Evolutionary conservation across 768 basidiomycete genomes (phyloP).

Genomic region (Suillus subalutaceus): DNA sequence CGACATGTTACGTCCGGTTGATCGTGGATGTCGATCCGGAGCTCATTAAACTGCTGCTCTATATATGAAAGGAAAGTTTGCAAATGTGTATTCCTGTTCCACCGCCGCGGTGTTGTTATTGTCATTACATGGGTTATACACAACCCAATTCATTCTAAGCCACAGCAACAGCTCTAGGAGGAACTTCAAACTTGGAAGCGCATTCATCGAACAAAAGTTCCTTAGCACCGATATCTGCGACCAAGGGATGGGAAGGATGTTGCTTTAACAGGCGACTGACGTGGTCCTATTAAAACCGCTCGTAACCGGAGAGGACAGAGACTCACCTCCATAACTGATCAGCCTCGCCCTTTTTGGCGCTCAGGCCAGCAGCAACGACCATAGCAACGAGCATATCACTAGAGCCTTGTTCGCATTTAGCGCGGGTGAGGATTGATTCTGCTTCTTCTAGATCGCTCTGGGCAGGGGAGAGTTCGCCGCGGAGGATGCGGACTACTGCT

Average conservation of each 20-base stretch:
- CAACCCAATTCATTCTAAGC: slow-evolving; percentile 3
- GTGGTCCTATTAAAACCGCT: slow-evolving; percentile 13
- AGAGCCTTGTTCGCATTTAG: slow-evolving; percentile 43
- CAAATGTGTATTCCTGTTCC: no score
- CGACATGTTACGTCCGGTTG: neutral
- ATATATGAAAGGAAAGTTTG: no score
- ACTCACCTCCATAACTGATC: slow-evolving; percentile 74
- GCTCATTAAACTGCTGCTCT: no score
- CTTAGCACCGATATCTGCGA: slow-evolving; percentile 62
- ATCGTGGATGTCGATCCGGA: neutral
- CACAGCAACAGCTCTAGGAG: slow-evolving; percentile 45
- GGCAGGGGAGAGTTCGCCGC: slow-evolving; percentile 75
- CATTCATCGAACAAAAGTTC: slow-evolving; percentile 64
- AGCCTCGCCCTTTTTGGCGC: slow-evolving; percentile 59
- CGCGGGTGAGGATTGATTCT: slow-evolving; percentile 45
- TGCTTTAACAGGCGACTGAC: slow-evolving; percentile 47
- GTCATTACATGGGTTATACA: neutral
- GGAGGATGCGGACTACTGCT: slow-evolving; percentile 76
- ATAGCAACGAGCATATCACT: slow-evolving; percentile 69
- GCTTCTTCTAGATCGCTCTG: slow-evolving; percentile 82
- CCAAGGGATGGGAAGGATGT: slow-evolving; percentile 71
- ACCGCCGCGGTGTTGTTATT: no score
- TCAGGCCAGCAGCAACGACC: slow-evolving; percentile 65
- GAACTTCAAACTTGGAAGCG: slow-evolving; percentile 62
- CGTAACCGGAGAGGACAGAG: slow-evolving; percentile 5